phyloP scores from a whole-genome alignment of 306 rosid species.

The Elaeagnus macrophylla region DNA sequence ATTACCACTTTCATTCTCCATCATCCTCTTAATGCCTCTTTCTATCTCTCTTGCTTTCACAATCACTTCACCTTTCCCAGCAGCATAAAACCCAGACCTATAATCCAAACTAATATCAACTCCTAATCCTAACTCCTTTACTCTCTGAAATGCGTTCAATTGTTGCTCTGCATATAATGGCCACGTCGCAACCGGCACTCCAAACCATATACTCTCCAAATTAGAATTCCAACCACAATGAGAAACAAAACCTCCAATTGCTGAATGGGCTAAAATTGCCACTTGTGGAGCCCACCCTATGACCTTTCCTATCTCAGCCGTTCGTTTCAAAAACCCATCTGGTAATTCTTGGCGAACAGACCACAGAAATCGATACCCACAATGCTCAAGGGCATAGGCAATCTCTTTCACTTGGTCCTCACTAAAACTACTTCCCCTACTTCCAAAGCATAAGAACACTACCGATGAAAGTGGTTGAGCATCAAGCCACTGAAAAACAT shows the following conservation, averaged over 20 bases:
- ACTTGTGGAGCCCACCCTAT: constrained; percentile 57
- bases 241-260: constrained; percentile 38
- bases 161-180: constrained; percentile 46
- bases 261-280: constrained; percentile 30
- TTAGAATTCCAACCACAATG: constrained; percentile 64
- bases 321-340: constrained; percentile 42
- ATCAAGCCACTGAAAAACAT: constrained; percentile 48
- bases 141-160: constrained; percentile 31
- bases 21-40: constrained; percentile 12
- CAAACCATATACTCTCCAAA: constrained; percentile 39
- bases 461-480: constrained; percentile 48
- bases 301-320: constrained; percentile 26
- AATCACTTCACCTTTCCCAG: not conserved
- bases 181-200: constrained; percentile 51
- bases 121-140: constrained; percentile 27
- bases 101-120: constrained; percentile 26
- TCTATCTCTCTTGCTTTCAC: constrained; percentile 13
- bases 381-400: constrained; percentile 24
- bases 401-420: constrained; percentile 30
- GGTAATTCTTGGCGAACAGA: constrained; percentile 34
- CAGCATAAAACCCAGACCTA: no score
- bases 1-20: constrained; percentile 2
- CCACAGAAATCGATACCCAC: constrained; percentile 34
- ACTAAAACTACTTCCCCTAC: constrained; percentile 28
- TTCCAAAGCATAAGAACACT: constrained; percentile 53